Conservation (phyloP, 768 basidiomycete species). For the Calocybe gangraenosa region DNA sequence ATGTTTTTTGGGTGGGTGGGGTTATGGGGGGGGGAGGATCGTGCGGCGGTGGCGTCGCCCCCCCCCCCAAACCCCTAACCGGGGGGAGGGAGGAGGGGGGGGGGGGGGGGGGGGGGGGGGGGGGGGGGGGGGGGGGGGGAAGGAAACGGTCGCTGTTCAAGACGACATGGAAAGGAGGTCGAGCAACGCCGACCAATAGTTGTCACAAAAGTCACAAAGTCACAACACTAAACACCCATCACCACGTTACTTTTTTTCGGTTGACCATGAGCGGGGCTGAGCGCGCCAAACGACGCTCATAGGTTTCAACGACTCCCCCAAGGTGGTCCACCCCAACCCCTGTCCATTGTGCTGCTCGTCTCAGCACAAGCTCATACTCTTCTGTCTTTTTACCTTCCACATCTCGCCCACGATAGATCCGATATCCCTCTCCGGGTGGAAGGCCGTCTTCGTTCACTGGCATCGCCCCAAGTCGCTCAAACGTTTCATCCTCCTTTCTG, state of each 20-base stretch:
- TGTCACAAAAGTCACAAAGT: slow-evolving; percentile 14
- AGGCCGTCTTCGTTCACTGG: slow-evolving; percentile 8
- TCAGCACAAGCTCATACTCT: slow-evolving; percentile 48
- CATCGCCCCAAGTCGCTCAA: slow-evolving; percentile 12
- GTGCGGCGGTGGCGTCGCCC: too few species aligned
- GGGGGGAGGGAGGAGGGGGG: too few species aligned
- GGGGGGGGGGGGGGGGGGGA: slow-evolving; percentile 6
- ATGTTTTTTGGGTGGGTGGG: too few species aligned
- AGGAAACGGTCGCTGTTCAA: slow-evolving; percentile 7
- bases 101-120: too few species aligned
- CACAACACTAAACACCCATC: slow-evolving; percentile 14
- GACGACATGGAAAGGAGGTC: slow-evolving; percentile 11
- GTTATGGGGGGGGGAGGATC: too few species aligned
- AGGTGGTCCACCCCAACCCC: slow-evolving; percentile 55
- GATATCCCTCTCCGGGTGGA: slow-evolving; percentile 58
- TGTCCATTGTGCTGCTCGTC: slow-evolving; percentile 46
- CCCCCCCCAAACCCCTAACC: too few species aligned
- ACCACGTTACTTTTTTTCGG: slow-evolving; percentile 15
- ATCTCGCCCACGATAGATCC: slow-evolving; percentile 67
- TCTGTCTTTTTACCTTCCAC: slow-evolving; percentile 51
- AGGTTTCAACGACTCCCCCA: slow-evolving; percentile 51
- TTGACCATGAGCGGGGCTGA: slow-evolving; percentile 48
- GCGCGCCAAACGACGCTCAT: slow-evolving; percentile 58
- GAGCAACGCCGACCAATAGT: slow-evolving; percentile 3
- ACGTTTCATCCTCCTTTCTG: not conserved